Conservation (phyloP, 1,284 basidiomycete species). For the Ceratobasidium sp. region DNA sequence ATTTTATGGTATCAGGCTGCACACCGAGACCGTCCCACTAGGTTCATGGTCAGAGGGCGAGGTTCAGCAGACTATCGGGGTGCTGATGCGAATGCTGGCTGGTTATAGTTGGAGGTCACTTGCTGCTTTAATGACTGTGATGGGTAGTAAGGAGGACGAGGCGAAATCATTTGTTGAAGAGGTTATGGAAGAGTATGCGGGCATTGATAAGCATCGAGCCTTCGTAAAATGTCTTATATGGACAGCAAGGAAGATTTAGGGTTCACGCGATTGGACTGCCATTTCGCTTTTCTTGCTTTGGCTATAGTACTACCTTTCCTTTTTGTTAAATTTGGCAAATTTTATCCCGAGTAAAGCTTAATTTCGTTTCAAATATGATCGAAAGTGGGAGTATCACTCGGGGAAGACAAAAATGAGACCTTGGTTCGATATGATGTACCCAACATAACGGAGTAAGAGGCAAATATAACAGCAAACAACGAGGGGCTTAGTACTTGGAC, state of each 20-base stretch:
- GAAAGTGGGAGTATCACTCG: too few relatives aligned
- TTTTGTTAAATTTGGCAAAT: too few relatives aligned
- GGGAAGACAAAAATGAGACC: too few relatives aligned
- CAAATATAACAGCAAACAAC: too few relatives aligned
- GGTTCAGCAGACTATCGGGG: slow-evolving; percentile 9
- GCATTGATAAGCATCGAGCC: neutral
- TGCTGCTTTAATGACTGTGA: neutral
- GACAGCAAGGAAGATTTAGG: slow-evolving; percentile 47
- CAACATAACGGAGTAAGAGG: too few relatives aligned
- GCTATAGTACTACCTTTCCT: too few relatives aligned
- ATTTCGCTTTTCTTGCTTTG: too few relatives aligned
- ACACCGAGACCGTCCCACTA: neutral
- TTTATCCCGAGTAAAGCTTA: too few relatives aligned
- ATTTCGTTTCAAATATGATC: too few relatives aligned
- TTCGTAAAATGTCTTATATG: slow-evolving; percentile 28
- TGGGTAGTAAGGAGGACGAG: slow-evolving; percentile 6
- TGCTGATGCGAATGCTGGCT: neutral
- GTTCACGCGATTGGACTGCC: slow-evolving; percentile 47
- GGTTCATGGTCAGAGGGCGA: slow-evolving; percentile 11
- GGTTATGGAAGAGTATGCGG: slow-evolving; percentile 10
- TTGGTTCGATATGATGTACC: too few relatives aligned
- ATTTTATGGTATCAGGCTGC: slow-evolving; percentile 8
- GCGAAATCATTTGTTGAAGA: slow-evolving; percentile 23
- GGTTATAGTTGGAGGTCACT: slow-evolving; percentile 9
- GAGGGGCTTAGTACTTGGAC: too few relatives aligned